Percentiles rank a stretch among this genome's conserved stretches.
Evolutionary conservation across 2,329 filamentous ascomycete species (phyloP).

Genomic region (Ophiostoma triangulosporum): DNA sequence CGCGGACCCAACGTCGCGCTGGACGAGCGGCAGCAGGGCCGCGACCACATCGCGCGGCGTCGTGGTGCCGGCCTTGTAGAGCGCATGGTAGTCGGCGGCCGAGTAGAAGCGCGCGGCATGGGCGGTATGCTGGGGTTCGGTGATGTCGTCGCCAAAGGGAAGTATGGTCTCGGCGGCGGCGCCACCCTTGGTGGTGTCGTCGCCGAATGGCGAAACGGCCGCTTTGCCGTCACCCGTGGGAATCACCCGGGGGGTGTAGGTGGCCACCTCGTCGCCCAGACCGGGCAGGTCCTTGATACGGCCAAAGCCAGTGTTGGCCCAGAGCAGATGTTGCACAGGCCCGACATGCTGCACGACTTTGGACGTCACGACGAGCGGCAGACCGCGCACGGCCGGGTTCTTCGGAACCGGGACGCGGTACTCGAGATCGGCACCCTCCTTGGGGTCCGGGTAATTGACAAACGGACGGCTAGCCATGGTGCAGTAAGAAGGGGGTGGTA

Average conservation of each 20-base stretch:
- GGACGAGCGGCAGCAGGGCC: conserved; percentile 57
- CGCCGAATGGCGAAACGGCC: conserved; percentile 22
- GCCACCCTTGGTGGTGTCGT: conserved; percentile 27
- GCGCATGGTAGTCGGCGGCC: conserved; percentile 60
- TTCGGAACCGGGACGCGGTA: conserved; percentile 30
- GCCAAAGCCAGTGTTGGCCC: conserved; percentile 51
- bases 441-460: conserved; percentile 30
- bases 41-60: conserved; percentile 63
- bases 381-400: conserved; percentile 59
- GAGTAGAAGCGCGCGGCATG: conserved; percentile 48
- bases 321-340: conserved; percentile 51
- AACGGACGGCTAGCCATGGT: conserved; percentile 19
- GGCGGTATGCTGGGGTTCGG: conserved; percentile 24
- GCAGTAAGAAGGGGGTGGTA: neutral
- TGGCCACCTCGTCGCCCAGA: conserved; percentile 30
- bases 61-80: conserved; percentile 54
- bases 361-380: conserved; percentile 42
- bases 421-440: conserved; percentile 22
- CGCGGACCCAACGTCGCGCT: conserved; percentile 37
- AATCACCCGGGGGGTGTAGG: conserved; percentile 22
- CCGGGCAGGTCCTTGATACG: conserved; percentile 31
- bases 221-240: conserved; percentile 17
- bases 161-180: conserved; percentile 20
- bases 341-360: conserved; percentile 41
- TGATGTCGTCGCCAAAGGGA: conserved; percentile 28